phyloP scores from a whole-genome alignment of 495 filamentous ascomycete species.

The Amorphotheca resinae region DNA sequence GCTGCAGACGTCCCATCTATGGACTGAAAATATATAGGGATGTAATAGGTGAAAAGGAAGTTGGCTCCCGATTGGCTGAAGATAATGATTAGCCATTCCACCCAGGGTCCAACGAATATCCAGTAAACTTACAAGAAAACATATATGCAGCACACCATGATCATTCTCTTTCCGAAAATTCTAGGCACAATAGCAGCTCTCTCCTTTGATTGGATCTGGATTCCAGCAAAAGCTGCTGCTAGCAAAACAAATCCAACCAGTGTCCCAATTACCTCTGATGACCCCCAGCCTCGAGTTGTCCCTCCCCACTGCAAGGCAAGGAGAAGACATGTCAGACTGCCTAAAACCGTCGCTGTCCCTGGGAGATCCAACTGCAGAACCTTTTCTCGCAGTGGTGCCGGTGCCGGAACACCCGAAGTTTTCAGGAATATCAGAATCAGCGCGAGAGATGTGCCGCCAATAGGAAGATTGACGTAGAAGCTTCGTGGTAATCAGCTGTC shows the following conservation, averaged over 20 bases:
- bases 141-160: too few species aligned
- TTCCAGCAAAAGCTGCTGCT: constrained; percentile 40
- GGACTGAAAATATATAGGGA: constrained; percentile 72
- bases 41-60: constrained; percentile 46
- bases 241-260: constrained; percentile 59
- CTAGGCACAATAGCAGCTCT: constrained; percentile 53
- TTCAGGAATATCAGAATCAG: constrained; percentile 27
- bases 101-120: too few species aligned
- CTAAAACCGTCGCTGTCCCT: neutral
- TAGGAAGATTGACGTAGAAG: constrained; percentile 36
- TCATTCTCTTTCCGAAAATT: too few species aligned
- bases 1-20: constrained; percentile 38
- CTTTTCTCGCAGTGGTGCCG: constrained; percentile 3
- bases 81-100: constrained; percentile 55
- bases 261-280: constrained; percentile 52
- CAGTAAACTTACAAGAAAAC: too few species aligned
- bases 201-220: constrained; percentile 51
- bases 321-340: neutral
- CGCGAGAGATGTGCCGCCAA: constrained; percentile 34
- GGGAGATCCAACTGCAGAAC: constrained; percentile 7
- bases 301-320: constrained; percentile 44
- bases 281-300: constrained; percentile 49
- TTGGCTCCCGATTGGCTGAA: constrained; percentile 43
- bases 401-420: neutral
- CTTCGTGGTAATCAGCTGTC: too few species aligned